Base-by-base conservation (phyloP, 495 filamentous ascomycete species). In the Penicillium chermesinum region DNA sequence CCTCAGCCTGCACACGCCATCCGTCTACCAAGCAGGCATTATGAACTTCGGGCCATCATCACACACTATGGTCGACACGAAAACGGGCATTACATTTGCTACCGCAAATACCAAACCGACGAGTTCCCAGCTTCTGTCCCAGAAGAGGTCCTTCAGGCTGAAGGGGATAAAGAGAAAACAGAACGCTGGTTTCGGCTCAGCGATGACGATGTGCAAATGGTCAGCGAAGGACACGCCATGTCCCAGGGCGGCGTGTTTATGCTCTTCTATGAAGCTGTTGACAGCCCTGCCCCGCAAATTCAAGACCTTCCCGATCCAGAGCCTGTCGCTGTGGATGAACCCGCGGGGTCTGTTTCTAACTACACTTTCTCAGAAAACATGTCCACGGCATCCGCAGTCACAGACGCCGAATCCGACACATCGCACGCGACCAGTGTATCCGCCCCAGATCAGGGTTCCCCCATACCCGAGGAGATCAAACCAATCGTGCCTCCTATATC, bases 81-180 rank as follows among this genome's bases (percentile, higher is more conserved):
- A 49, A 95, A 93, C 52, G 94, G 94, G 0, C 94, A 99, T 68
- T 97, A 99, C 57, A 81, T 95, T 44, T 91, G 88, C 60, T 97
- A 93, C 58, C 72, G 88, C 36, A 83, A 84, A 57, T 82, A 87
- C 59, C 73, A 79, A 0, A 60, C 59, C 5, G 49, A 61, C 0
- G 53, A 40, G 3, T 73, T 71, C 37, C 63, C 65, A 13, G 66
- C 54, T 13, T 53, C 64, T 20, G 54, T 70, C 10, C 64, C 72
- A 5, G 67, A 74, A 16, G 54, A 65, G 34, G 54, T 70, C 4
- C 47, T 61, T 6, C 61, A 72, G 35, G 63, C 54, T 13, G 69
- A 72, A 15, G 62, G 62, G 3, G 66, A 66, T 20, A 58, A 70
- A 38, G 66, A 76, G 25, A 67, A 59, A 38, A 22, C 56, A 1